Conservation (phyloP, 164 flowering plant species). For the Magnolia kwangsiensis region DNA sequence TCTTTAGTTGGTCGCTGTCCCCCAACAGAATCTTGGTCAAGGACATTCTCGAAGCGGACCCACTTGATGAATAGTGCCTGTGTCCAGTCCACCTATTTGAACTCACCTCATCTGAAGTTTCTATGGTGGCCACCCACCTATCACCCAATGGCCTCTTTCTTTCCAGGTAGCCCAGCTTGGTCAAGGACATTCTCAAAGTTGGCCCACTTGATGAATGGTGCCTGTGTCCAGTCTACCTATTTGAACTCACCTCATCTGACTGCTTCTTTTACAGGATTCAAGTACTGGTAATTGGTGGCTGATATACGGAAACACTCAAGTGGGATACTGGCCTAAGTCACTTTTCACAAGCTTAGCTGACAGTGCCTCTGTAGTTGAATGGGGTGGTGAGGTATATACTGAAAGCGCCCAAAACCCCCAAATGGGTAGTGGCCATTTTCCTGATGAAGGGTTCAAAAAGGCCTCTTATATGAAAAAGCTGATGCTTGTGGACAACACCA, state of each 20-base stretch:
- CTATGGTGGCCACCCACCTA: too few relatives aligned
- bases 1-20: too few relatives aligned
- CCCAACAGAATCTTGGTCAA: too few relatives aligned
- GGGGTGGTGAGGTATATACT: neutral
- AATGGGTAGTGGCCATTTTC: neutral
- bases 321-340: neutral
- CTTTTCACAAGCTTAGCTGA: neutral
- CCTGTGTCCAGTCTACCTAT: neutral
- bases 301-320: neutral
- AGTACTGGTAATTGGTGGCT: neutral
- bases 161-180: too few relatives aligned
- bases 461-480: neutral
- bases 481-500: neutral
- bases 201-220: too few relatives aligned
- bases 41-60: neutral
- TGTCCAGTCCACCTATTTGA: too few relatives aligned
- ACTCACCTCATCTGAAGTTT: neutral
- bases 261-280: neutral
- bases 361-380: neutral
- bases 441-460: neutral
- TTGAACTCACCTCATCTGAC: neutral
- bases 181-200: too few relatives aligned
- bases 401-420: neutral
- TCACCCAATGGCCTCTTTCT: too few relatives aligned
- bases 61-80: neutral